Percentiles rank a stretch among this genome's conserved stretches.
Conservation (phyloP, 129 eudicot genomes). For the Centaurea solstitialis region DNA sequence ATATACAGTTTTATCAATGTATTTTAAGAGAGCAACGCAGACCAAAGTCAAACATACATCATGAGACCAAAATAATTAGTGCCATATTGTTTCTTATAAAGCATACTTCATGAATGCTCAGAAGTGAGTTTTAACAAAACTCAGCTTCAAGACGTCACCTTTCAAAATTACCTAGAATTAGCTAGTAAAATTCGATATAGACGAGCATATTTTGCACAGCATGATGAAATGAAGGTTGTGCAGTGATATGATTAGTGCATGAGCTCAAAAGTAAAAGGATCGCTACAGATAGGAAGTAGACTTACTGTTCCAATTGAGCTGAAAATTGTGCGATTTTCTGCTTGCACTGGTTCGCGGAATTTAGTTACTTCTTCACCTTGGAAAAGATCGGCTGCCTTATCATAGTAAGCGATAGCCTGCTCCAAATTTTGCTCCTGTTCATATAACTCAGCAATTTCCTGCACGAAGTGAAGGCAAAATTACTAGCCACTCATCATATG, state of each 20-base stretch:
- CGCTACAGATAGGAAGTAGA: not conserved
- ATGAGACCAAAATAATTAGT: too few relatives aligned
- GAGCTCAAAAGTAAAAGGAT: not conserved
- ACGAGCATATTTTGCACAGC: not conserved
- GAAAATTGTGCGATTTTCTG: conserved; percentile 78
- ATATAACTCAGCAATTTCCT: conserved; percentile 86
- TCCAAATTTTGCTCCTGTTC: conserved; percentile 76
- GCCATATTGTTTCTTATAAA: too few relatives aligned
- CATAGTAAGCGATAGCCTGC: conserved; percentile 59
- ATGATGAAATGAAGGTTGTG: not conserved
- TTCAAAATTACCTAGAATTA: not conserved
- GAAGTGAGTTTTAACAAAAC: not conserved
- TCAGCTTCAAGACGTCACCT: not conserved
- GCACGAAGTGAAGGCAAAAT: conserved; percentile 17
- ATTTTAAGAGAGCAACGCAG: too few relatives aligned
- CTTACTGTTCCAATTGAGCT: conserved; percentile 70
- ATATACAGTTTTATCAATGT: too few relatives aligned
- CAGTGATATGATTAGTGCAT: not conserved
- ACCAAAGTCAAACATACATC: too few relatives aligned
- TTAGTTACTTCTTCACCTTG: conserved; percentile 66
- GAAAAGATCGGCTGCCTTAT: conserved; percentile 72
- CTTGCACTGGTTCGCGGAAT: conserved; percentile 79
- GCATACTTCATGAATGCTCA: too few relatives aligned
- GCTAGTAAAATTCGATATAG: not conserved
- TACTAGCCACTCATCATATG: not conserved